Conservation (phyloP, 108 stramenopile species). For the Cyclotella cryptica region DNA sequence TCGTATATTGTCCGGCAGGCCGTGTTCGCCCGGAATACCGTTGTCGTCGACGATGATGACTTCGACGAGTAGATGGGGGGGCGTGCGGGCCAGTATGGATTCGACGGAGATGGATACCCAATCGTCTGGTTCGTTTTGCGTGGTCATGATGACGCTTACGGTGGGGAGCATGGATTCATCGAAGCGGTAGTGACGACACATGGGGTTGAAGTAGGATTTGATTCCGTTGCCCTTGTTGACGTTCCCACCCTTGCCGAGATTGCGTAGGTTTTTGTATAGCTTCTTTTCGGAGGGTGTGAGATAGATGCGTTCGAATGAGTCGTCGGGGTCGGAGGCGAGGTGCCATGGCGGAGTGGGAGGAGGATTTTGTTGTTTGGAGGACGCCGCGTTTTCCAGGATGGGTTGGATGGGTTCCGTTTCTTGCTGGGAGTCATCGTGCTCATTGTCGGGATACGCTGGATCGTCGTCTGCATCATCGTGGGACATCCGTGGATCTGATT, state of each 20-base stretch:
- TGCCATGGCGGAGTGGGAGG: conserved; percentile 52
- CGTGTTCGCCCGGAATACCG: conserved; percentile 48
- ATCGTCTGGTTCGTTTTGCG: conserved; percentile 52
- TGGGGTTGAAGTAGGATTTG: conserved; percentile 54
- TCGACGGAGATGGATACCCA: conserved; percentile 51
- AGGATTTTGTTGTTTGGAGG: conserved; percentile 6
- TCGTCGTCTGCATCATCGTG: too few species aligned
- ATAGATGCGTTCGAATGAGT: conserved; percentile 56
- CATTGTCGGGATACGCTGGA: too few species aligned
- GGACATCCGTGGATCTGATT: too few species aligned
- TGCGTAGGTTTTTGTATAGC: conserved; percentile 34
- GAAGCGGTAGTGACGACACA: conserved; percentile 59
- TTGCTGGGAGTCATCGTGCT: too few species aligned
- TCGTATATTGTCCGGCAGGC: conserved; percentile 39
- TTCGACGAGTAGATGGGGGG: conserved; percentile 47
- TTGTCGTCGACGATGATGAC: conserved; percentile 63
- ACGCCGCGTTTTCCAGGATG: too few species aligned
- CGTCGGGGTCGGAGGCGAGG: conserved; percentile 46
- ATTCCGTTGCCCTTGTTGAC: conserved; percentile 42
- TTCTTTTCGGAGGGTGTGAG: conserved; percentile 16
- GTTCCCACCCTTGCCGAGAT: conserved; percentile 30
- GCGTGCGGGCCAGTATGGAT: conserved; percentile 55
- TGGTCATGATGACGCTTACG: conserved; percentile 53
- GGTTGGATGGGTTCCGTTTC: too few species aligned
- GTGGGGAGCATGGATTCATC: conserved; percentile 43